A percentile compares a stretch with the other conserved stretches of the same genome.
Evolutionary conservation across 2,329 filamentous ascomycete genomes (phyloP).

Genomic region (Colletotrichum sp.): DNA sequence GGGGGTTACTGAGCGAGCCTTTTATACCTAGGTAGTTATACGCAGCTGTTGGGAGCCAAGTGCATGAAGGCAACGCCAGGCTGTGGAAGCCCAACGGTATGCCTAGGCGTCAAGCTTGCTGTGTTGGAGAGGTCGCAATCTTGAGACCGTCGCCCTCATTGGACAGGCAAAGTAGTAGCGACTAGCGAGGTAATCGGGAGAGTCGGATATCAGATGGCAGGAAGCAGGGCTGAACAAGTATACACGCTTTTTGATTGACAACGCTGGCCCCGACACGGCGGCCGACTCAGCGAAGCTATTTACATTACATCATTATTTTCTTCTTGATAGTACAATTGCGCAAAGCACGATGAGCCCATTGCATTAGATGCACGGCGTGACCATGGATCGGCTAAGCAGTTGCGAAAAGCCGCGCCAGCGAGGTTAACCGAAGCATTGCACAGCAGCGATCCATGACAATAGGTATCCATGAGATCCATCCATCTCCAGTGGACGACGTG

Average conservation of each 20-base stretch:
- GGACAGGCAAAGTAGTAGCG: not conserved
- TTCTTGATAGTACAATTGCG: not conserved
- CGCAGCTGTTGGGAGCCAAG: too few species aligned
- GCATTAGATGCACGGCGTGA: not conserved
- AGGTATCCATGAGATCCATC: not conserved
- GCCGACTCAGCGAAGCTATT: not conserved
- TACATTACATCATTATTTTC: slow-evolving; percentile 1
- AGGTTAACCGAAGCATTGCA: not conserved
- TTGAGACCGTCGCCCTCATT: not conserved
- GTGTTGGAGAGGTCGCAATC: accelerated
- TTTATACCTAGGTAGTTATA: too few species aligned
- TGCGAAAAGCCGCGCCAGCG: not conserved
- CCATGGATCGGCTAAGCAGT: not conserved
- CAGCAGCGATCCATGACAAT: not conserved
- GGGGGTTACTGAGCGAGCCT: too few species aligned
- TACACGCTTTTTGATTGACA: not conserved
- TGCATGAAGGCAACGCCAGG: accelerated
- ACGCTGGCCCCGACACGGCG: not conserved
- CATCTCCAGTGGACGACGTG: not conserved
- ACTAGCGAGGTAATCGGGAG: too few species aligned
- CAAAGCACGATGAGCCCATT: not conserved
- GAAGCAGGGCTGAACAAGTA: accelerated
- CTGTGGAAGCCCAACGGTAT: not conserved
- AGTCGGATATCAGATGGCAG: accelerated
- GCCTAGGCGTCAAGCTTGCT: not conserved